phyloP scores from a whole-genome alignment of 2,329 filamentous ascomycete genomes.

The Alternaria alternata region DNA sequence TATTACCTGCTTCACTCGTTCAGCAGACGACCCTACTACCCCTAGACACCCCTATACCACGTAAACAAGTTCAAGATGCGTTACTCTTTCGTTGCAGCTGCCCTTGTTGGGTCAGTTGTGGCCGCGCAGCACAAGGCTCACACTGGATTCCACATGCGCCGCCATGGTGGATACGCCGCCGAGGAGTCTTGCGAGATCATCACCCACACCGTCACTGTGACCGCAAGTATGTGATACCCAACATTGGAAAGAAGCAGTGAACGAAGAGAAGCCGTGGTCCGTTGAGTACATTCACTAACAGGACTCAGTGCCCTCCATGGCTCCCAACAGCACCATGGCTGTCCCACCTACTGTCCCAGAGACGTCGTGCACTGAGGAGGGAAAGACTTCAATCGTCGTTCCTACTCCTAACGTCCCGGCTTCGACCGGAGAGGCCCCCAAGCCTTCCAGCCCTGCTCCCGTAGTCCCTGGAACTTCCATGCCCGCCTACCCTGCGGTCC shows the following conservation, averaged over 20 bases:
- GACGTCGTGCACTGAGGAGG: conserved; percentile 73
- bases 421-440: conserved; percentile 18
- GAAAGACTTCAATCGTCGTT: conserved; percentile 62
- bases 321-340: conserved; percentile 38
- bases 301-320: conserved; percentile 31
- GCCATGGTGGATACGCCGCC: conserved; percentile 53
- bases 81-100: conserved; percentile 71
- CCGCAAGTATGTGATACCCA: conserved; percentile 56
- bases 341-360: conserved; percentile 60
- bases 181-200: conserved; percentile 77
- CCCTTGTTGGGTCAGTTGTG: conserved; percentile 62
- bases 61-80: conserved; percentile 71
- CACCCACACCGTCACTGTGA: conserved; percentile 60
- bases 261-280: background rate
- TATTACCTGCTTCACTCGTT: conserved; percentile 81
- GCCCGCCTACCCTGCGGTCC: conserved; percentile 27
- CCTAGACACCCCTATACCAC: conserved; percentile 33
- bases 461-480: conserved; percentile 19
- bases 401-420: conserved; percentile 30
- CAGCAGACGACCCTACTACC: conserved; percentile 72
- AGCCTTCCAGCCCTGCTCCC: conserved; percentile 16
- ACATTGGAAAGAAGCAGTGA: background rate
- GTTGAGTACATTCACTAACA: conserved; percentile 18
- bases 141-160: conserved; percentile 64
- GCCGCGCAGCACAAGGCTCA: conserved; percentile 72